Percentiles rank a stretch among this genome's conserved stretches.
These are phyloP conservation scores for Blastocystis sp. DNA, from an alignment of 352 stramenopile species.

Conservation along the genomic window DNA sequence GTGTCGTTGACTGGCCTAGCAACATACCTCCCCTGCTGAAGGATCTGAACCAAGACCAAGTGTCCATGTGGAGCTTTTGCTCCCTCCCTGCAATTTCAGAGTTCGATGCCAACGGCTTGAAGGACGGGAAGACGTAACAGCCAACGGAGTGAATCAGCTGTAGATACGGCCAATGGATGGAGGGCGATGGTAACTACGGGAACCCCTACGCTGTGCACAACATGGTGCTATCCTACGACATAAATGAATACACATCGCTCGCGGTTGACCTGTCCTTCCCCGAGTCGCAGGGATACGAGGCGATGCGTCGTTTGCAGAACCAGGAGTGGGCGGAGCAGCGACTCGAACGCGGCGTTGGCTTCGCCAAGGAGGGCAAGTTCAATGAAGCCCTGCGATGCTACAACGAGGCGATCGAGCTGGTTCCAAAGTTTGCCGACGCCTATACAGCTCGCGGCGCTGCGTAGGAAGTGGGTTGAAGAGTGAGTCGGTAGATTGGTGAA, in stretches of 20 bases:
- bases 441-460: constrained; percentile 53
- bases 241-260: constrained; percentile 56
- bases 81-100: not conserved
- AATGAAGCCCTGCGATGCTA: constrained; percentile 51
- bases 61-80: constrained; percentile 42
- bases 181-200: not conserved
- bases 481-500: constrained; percentile 30
- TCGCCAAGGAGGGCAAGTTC: constrained; percentile 40
- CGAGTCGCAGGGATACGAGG: constrained; percentile 1
- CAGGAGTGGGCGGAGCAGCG: constrained; percentile 62
- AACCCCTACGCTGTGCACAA: constrained; percentile 63
- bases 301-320: constrained; percentile 33
- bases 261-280: constrained; percentile 11
- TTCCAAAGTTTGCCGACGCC: constrained; percentile 49
- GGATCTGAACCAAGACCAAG: constrained; percentile 15
- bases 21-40: constrained; percentile 18
- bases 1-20: constrained; percentile 12
- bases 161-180: constrained; percentile 46
- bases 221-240: constrained; percentile 53
- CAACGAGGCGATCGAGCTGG: constrained; percentile 48
- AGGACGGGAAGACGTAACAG: constrained; percentile 23
- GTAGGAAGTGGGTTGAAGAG: not conserved
- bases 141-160: not conserved
- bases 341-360: constrained; percentile 33
- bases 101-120: not conserved